Evolutionary conservation across 2,329 filamentous ascomycete species (phyloP).

Genomic region (Penicillium decumbens): DNA sequence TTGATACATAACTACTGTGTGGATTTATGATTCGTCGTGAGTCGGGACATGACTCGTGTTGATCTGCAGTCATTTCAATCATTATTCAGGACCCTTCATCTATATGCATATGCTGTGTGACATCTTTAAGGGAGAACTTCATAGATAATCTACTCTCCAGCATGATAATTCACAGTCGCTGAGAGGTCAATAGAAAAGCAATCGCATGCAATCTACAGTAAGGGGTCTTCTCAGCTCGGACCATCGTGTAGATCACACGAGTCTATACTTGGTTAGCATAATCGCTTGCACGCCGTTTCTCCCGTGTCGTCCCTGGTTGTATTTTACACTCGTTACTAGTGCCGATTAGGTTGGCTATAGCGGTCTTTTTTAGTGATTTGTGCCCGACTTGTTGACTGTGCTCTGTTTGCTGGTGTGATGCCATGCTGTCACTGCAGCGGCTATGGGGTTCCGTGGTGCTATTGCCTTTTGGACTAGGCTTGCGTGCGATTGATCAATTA

Average conservation of each 20-base stretch:
- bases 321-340: background rate
- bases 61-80: background rate
- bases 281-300: background rate
- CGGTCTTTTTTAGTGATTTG: too few relatives aligned
- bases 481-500: constrained; percentile 2
- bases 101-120: background rate
- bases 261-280: constrained; percentile 1
- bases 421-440: background rate
- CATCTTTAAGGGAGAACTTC: background rate
- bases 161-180: too few relatives aligned
- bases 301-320: background rate
- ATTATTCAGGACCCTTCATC: too few relatives aligned
- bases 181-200: too few relatives aligned
- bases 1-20: too few relatives aligned
- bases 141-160: too few relatives aligned
- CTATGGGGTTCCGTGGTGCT: background rate
- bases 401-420: background rate
- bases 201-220: too few relatives aligned
- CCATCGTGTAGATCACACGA: constrained; percentile 7
- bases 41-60: background rate
- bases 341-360: background rate
- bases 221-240: background rate
- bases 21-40: background rate
- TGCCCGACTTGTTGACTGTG: too few relatives aligned
- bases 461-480: background rate